Conservation (phyloP, 352 stramenopile species). For the Phytophthora idaei region DNA sequence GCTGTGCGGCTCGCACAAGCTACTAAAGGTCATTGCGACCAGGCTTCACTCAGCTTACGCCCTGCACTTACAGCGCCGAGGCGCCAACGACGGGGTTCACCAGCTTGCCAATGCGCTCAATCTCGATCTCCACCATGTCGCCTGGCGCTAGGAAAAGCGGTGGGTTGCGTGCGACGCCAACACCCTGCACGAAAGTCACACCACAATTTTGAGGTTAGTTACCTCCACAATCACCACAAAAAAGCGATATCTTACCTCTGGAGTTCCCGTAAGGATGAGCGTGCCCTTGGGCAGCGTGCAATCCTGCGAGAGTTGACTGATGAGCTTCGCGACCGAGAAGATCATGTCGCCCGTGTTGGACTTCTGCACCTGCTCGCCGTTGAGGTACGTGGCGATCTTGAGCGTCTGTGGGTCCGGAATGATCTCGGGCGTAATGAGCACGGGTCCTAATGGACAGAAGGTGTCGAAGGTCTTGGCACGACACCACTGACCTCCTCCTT, state of each 20-base stretch:
- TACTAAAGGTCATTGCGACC: neutral
- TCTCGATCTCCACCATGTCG: constrained; percentile 91
- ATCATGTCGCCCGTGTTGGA: constrained; percentile 92
- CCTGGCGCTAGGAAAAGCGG: constrained; percentile 86
- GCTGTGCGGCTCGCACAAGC: constrained; percentile 6
- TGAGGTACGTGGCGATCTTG: constrained; percentile 79
- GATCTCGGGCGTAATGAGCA: constrained; percentile 76
- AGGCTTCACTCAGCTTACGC: neutral
- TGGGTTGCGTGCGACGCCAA: constrained; percentile 88
- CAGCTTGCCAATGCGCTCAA: constrained; percentile 90
- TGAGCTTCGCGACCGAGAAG: constrained; percentile 87
- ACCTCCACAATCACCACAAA: neutral
- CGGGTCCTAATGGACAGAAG: constrained; percentile 89
- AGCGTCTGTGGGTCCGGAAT: constrained; percentile 83
- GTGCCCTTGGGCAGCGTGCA: constrained; percentile 88
- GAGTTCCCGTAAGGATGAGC: constrained; percentile 91
- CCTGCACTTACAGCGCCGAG: constrained; percentile 57
- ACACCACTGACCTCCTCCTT: constrained; percentile 89
- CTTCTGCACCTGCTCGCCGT: constrained; percentile 86
- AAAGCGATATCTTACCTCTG: constrained; percentile 54
- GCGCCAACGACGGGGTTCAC: constrained; percentile 81
- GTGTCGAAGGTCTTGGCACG: constrained; percentile 91
- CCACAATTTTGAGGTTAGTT: neutral
- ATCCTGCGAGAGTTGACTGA: constrained; percentile 90
- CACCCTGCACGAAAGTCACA: constrained; percentile 50